Evolutionary conservation across 306 rosid species (phyloP).

Genomic region (Herpetospermum pedunculosum): DNA sequence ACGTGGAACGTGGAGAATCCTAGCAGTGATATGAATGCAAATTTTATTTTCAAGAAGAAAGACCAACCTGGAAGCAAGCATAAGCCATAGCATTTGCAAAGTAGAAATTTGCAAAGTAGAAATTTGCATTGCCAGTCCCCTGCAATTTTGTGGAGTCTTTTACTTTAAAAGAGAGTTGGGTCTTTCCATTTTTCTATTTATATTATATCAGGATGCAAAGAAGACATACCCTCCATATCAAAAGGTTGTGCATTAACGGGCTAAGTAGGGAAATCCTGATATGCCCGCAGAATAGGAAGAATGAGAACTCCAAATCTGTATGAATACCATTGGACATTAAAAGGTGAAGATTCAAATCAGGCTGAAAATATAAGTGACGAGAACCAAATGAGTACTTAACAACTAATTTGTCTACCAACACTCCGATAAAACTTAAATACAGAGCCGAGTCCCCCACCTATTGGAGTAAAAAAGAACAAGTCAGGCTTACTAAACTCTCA

Average conservation of each 20-base stretch:
- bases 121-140: constrained; percentile 98
- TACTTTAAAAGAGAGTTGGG: neutral
- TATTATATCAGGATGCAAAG: constrained; percentile 15
- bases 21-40: neutral
- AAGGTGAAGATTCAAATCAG: constrained; percentile 13
- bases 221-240: constrained; percentile 92
- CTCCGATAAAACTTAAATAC: constrained; percentile 67
- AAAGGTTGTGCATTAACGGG: constrained; percentile 97
- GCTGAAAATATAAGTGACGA: neutral
- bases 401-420: constrained; percentile 69
- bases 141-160: constrained; percentile 29
- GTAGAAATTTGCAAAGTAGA: too few species aligned
- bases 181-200: neutral
- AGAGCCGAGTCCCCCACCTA: constrained; percentile 93
- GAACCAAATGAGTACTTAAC: constrained; percentile 25
- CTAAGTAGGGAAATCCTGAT: constrained; percentile 84
- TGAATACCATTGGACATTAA: constrained; percentile 25
- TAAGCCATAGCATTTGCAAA: constrained; percentile 82
- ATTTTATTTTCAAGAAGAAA: neutral
- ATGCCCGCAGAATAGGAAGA: constrained; percentile 78
- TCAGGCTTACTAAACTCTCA: neutral
- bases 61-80: constrained; percentile 76
- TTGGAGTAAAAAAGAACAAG: constrained; percentile 13
- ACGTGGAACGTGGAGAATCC: neutral
- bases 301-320: constrained; percentile 81